These are phyloP conservation scores for Heimioporus sp. DNA, from an alignment of 768 basidiomycete species.

Conservation along the genomic window DNA sequence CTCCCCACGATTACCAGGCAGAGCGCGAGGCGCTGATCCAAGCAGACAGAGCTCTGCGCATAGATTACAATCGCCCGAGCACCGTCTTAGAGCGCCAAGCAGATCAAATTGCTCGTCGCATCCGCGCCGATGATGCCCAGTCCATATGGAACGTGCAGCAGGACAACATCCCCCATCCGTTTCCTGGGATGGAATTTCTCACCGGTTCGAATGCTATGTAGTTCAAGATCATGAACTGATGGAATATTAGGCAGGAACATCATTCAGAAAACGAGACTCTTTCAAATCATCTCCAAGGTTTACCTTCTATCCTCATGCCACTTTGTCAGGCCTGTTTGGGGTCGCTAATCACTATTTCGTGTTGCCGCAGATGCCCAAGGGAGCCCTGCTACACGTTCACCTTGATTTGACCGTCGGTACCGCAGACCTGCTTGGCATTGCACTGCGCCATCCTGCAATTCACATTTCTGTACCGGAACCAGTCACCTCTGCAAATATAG, in stretches of 20 bases:
- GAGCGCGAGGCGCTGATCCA: conserved; percentile 31
- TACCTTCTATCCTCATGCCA: neutral
- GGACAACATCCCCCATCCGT: too few relatives aligned
- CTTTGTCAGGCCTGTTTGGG: too few relatives aligned
- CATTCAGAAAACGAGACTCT: conserved; percentile 61
- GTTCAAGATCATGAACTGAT: neutral
- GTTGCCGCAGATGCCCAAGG: conserved; percentile 69
- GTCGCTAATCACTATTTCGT: too few relatives aligned
- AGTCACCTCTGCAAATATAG: conserved; percentile 42
- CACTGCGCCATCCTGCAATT: conserved; percentile 47
- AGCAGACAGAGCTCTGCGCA: conserved; percentile 48
- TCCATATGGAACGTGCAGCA: conserved; percentile 49
- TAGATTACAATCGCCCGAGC: conserved; percentile 38
- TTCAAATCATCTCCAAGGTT: conserved; percentile 60
- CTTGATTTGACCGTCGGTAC: conserved; percentile 71
- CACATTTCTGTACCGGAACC: conserved; percentile 41
- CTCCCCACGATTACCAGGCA: too few relatives aligned
- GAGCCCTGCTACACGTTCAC: conserved; percentile 71
- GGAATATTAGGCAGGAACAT: conserved; percentile 44
- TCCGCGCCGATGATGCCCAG: conserved; percentile 53
- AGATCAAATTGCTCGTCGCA: conserved; percentile 50
- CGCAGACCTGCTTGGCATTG: conserved; percentile 19
- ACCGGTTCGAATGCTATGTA: conserved; percentile 45
- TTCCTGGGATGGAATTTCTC: conserved; percentile 78
- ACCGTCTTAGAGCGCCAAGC: conserved; percentile 21